Evolutionary conservation across 306 rosid species (phyloP), one percentile per base, ranked within the genome.

Genomic region (Vicia faba): DNA sequence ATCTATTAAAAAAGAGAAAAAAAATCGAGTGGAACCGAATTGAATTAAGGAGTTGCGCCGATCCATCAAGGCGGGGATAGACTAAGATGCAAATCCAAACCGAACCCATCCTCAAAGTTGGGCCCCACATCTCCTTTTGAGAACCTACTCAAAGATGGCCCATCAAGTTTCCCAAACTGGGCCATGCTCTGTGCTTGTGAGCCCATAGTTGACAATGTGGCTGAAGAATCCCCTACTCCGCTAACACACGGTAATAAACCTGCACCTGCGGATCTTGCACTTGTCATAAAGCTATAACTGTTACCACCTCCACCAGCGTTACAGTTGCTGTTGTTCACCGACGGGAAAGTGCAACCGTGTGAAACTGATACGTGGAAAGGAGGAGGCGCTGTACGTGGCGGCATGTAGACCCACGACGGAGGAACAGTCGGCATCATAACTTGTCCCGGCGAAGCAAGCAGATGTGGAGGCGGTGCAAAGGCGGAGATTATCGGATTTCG

Each of bases 401-500:
- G 86, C 12, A 92, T 69, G 78, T 85, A 89, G 0, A 87, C 84
- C 95, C 95, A 91, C 5, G 97, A 79, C 1, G 88, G 79, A 0
- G 74, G n/a, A 0, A 74, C 59, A 0, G 80, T 70, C 54, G 86
- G 88, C n/a, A 74, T 53, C 71, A 87, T 18, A 40, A 89, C 36
- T 0, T 80, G 15, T 0, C 89, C 96, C 7, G 84, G 39, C 18
- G 88, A 72, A 2, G 89, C 60, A 0, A 91, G 86, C 0, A 88
- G 95, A 58, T 91, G 96, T 3, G 87, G 85, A 18, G 95, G 96
- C 28, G 97, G 92, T 0, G 91, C 78, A 62, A 91, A 91, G 60
- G 96, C 96, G 5, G 97, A 87, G 81, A 91, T 82, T 1, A 91
- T 87, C 2, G 97, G 97, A 72, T 89, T 91, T 7, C 93, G 68